These are phyloP conservation scores for Elymus sibiricus DNA, from an alignment of 176 grass and related monocot genomes.

Conservation along the genomic window DNA sequence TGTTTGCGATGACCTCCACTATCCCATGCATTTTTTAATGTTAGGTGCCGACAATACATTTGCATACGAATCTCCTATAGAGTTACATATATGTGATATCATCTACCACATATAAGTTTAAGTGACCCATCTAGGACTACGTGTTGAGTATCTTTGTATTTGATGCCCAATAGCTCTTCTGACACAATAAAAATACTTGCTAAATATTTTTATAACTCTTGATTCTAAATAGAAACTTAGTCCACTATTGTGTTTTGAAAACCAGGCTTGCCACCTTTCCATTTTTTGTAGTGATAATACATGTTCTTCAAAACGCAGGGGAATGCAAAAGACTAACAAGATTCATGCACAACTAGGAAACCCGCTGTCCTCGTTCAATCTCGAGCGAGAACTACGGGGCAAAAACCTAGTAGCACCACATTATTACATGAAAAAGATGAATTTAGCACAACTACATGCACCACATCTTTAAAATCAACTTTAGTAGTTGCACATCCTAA, in stretches of 20 bases:
- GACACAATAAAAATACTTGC: too few relatives aligned
- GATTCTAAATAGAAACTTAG: not conserved
- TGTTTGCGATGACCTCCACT: too few relatives aligned
- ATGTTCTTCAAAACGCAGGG: not conserved
- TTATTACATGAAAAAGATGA: not conserved
- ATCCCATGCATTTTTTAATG: too few relatives aligned
- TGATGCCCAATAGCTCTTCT: too few relatives aligned
- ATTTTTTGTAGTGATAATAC: not conserved
- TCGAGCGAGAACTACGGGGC: not conserved
- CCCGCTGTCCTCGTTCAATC: not conserved
- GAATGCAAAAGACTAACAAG: not conserved
- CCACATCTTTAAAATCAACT: not conserved
- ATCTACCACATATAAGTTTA: too few relatives aligned
- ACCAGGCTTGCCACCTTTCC: not conserved
- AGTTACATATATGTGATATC: too few relatives aligned
- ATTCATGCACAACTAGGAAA: not conserved
- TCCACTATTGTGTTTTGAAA: not conserved
- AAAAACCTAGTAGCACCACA: not conserved
- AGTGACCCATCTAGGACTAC: too few relatives aligned
- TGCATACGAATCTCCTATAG: too few relatives aligned
- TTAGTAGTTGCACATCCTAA: not conserved
- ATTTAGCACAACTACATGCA: not conserved
- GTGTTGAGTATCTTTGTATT: too few relatives aligned
- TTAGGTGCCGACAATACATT: too few relatives aligned
- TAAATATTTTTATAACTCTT: too few relatives aligned